Percentiles rank a stretch among this genome's conserved stretches.
These are phyloP conservation scores for Cytospora piceicola DNA, from an alignment of 2,329 filamentous ascomycete genomes.

Conservation along the genomic window DNA sequence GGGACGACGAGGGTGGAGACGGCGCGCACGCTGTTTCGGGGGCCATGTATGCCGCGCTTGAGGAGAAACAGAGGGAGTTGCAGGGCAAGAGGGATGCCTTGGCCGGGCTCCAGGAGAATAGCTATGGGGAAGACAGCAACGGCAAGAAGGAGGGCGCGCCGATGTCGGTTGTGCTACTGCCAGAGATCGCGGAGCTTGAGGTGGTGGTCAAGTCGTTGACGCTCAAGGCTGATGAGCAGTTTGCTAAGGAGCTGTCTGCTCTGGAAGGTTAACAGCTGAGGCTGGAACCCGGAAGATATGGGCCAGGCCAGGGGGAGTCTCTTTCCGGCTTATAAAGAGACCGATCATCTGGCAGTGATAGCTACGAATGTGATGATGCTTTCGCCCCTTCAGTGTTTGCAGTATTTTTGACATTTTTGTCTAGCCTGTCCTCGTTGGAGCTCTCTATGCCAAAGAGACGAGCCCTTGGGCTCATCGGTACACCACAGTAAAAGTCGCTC, in stretches of 20 bases:
- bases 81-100: conserved; percentile 39
- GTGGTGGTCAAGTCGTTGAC: conserved; percentile 44
- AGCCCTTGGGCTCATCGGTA: background rate
- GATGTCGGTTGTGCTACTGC: conserved; percentile 36
- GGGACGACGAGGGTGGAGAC: conserved; percentile 30
- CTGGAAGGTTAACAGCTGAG: conserved; percentile 34
- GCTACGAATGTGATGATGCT: background rate
- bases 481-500: background rate
- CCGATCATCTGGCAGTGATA: background rate
- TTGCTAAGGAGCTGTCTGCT: conserved; percentile 47
- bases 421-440: background rate
- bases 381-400: background rate
- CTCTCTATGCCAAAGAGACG: background rate
- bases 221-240: conserved; percentile 52
- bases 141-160: conserved; percentile 34
- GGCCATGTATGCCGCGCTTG: conserved; percentile 44
- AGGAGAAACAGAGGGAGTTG: conserved; percentile 42
- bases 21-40: conserved; percentile 36
- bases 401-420: background rate
- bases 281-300: too few relatives aligned
- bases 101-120: background rate
- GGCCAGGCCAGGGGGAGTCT: too few relatives aligned
- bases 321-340: background rate
- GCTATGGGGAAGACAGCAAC: conserved; percentile 26
- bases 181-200: conserved; percentile 46